Conservation (phyloP, 352 stramenopile species). For the Pythium brassicae region DNA sequence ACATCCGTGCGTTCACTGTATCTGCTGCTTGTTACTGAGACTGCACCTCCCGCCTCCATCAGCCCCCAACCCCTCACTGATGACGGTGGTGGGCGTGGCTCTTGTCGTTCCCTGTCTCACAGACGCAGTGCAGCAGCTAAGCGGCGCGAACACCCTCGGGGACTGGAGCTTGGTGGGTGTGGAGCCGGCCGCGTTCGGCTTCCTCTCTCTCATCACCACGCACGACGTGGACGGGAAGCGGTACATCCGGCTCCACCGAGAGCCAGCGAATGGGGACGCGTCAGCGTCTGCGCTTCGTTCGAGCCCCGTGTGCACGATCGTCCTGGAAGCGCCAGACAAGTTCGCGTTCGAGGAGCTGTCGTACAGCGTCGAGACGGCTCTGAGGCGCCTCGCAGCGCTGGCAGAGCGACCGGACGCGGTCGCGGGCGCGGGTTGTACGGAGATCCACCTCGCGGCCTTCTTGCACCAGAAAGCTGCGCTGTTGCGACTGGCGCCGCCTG, state of each 20-base stretch:
- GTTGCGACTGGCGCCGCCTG: not conserved
- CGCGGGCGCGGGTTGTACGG: conserved; percentile 41
- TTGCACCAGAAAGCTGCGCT: conserved; percentile 29
- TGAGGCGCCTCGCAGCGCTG: conserved; percentile 33
- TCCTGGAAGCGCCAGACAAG: conserved; percentile 26
- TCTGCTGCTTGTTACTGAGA: not conserved
- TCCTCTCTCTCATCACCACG: conserved; percentile 33
- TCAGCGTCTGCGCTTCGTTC: not conserved
- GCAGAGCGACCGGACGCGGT: conserved; percentile 35
- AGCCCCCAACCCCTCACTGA: not conserved
- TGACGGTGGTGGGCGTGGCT: not conserved
- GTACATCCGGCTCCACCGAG: conserved; percentile 30
- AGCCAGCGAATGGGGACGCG: not conserved
- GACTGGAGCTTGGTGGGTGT: conserved; percentile 33
- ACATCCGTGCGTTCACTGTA: conserved; percentile 40
- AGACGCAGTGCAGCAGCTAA: conserved; percentile 49
- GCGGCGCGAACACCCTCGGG: conserved; percentile 37
- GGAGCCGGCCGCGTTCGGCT: conserved; percentile 24
- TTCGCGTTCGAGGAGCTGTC: conserved; percentile 43
- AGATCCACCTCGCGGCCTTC: conserved; percentile 41
- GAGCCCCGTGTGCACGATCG: conserved; percentile 38
- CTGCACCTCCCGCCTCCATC: not conserved
- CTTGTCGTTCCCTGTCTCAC: not conserved
- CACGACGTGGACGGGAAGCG: conserved; percentile 28
- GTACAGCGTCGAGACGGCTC: conserved; percentile 29